Evolutionary conservation across 106 monocot species (phyloP).

Genomic region (Amphibolis antarctica): DNA sequence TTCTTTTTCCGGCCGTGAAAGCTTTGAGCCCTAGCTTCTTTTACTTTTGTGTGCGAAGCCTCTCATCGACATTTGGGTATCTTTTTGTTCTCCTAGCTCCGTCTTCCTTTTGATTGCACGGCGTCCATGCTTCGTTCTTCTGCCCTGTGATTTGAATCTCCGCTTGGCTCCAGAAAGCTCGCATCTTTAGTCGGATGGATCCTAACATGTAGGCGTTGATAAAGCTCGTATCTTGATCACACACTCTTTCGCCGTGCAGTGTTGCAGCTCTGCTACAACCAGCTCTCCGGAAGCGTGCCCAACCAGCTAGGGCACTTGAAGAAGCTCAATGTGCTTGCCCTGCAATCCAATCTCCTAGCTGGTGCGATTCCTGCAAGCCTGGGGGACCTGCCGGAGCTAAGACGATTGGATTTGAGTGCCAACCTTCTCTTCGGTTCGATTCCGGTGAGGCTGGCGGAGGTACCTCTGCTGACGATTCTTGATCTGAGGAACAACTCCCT

Average conservation of each 20-base stretch:
- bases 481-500: slow-evolving; percentile 74
- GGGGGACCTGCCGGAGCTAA: slow-evolving; percentile 43
- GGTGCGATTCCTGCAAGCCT: slow-evolving; percentile 80
- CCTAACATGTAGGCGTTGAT: too few relatives aligned
- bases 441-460: slow-evolving; percentile 41
- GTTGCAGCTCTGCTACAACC: slow-evolving; percentile 79
- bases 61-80: too few relatives aligned
- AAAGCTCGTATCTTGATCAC: too few relatives aligned
- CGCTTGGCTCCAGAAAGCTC: too few relatives aligned
- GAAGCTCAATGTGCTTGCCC: slow-evolving; percentile 58
- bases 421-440: slow-evolving; percentile 77
- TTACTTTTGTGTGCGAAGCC: too few relatives aligned
- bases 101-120: too few relatives aligned
- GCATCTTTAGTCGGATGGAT: too few relatives aligned
- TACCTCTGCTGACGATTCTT: slow-evolving; percentile 31
- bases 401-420: slow-evolving; percentile 59
- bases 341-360: slow-evolving; percentile 54
- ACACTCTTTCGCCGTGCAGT: slow-evolving; percentile 37
- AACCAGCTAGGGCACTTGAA: slow-evolving; percentile 51
- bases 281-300: slow-evolving; percentile 65
- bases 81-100: not conserved
- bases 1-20: too few relatives aligned
- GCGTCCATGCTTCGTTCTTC: too few relatives aligned
- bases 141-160: not conserved
- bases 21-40: too few relatives aligned